Evolutionary conservation across 2,329 filamentous ascomycete species (phyloP), one percentile per base, ranked within the genome.

Genomic region (Xylariaceae sp.): DNA sequence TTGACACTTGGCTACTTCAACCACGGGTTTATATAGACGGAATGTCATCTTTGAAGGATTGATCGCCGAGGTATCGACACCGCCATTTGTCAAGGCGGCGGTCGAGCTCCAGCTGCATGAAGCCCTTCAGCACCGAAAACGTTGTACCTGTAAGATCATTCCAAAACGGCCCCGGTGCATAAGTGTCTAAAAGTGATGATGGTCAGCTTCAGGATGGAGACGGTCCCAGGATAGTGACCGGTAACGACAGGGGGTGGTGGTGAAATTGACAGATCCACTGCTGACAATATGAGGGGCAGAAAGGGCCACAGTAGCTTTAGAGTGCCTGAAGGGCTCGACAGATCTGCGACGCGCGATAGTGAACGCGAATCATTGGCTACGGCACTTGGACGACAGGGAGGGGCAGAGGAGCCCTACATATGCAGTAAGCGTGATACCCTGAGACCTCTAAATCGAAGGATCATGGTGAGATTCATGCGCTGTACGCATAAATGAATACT

Each of bases 1-100:
- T 26, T 40, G 3, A 33, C 32, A 2, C 13, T 40, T 6, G 8
- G 6, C 18, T 18, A 32, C 29, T 47, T 27, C 26, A 27, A 51
- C 6, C 5, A 27, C 21, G n/a, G 45, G 51, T 51, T 58, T 58
- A 58, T 58, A 58, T 58, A 58, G 47, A 58, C 51, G 26, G 29
- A 48, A 23, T 23, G 32, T 15, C 37, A 10, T 40, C 20, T 24
- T 13, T 16, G 39, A 44, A 48, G 55, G 51, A 55, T 55, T 53
- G 54, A 57, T 57, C 54, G 50, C 43, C 54, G 26, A 53, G 21
- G 24, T 24, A 51, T 21, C 46, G 47, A 50, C 51, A 55, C 51
- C 47, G 47, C 51, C 55, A 58, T 58, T 58, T 58, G 55, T 58
- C 55, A 58, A 24, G 29, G 11, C 46, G 10, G 33, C 23, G 41